Evolutionary conservation across 139 green algal genomes (phyloP).

Genomic region (Chara braunii): DNA sequence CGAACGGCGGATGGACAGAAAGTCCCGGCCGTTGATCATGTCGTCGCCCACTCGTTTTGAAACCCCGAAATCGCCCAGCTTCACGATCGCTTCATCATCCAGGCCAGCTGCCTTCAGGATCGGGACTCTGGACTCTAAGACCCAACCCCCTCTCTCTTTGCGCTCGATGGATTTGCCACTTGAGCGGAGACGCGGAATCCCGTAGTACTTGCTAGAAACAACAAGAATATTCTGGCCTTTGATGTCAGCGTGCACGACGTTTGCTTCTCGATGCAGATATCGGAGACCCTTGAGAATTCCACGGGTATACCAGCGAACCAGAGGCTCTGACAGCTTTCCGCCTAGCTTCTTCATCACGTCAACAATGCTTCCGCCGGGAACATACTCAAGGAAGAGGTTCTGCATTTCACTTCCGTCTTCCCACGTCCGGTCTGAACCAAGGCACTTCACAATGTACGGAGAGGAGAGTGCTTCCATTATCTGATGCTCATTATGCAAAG

Average conservation of each 20-base stretch:
- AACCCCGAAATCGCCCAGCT: conserved; percentile 25
- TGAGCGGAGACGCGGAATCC: too few relatives aligned
- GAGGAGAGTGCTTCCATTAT: conserved; percentile 11
- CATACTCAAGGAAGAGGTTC: conserved; percentile 30
- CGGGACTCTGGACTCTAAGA: too few relatives aligned
- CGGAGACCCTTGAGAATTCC: conserved; percentile 33
- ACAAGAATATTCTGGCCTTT: conserved; percentile 55
- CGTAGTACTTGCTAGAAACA: too few relatives aligned
- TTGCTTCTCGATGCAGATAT: conserved; percentile 42
- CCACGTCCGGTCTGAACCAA: conserved; percentile 16
- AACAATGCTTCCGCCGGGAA: conserved; percentile 9
- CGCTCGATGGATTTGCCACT: too few relatives aligned
- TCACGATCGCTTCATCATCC: neutral
- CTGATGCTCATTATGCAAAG: conserved; percentile 17
- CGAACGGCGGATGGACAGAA: neutral
- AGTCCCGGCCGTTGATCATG: neutral
- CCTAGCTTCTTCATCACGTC: conserved; percentile 18
- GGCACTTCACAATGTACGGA: conserved; percentile 6
- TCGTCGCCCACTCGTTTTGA: neutral
- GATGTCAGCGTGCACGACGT: conserved; percentile 50
- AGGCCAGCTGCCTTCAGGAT: too few relatives aligned
- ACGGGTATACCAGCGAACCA: conserved; percentile 19
- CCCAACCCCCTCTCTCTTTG: too few relatives aligned
- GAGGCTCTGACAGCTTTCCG: neutral
- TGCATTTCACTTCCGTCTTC: too few relatives aligned